Percentiles rank a stretch among this genome's conserved stretches.
phyloP scores from a whole-genome alignment of 1,139 yeast genomes.

The Blastobotrys proliferans region DNA sequence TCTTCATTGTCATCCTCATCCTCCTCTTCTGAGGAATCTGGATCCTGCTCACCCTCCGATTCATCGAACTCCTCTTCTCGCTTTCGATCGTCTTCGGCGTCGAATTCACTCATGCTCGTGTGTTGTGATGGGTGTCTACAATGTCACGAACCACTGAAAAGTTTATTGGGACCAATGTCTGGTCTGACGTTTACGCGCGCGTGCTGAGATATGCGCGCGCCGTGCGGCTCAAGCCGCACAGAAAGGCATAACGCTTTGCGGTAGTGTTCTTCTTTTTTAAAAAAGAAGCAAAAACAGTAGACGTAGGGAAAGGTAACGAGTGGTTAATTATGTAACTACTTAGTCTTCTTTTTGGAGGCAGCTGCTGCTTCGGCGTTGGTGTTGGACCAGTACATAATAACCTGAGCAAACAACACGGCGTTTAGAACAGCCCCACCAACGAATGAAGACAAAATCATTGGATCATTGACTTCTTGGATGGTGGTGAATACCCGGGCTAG shows the following conservation, averaged over 20 bases:
- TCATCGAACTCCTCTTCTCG: constrained; percentile 23
- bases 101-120: constrained; percentile 18
- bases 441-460: constrained; percentile 34
- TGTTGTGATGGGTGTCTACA: constrained; percentile 1
- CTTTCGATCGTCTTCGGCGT: constrained; percentile 18
- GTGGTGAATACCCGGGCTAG: constrained; percentile 57
- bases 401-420: constrained; percentile 35
- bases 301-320: no score
- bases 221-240: no score
- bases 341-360: constrained; percentile 3
- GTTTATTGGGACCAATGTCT: no score
- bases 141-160: no score
- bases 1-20: constrained; percentile 42
- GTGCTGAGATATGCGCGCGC: no score
- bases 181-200: no score
- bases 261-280: no score
- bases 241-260: no score
- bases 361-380: constrained; percentile 1
- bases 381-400: constrained; percentile 33
- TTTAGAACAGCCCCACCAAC: constrained; percentile 35
- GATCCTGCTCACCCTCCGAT: constrained; percentile 24
- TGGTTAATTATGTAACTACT: not conserved
- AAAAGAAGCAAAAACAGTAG: no score
- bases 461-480: constrained; percentile 40
- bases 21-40: constrained; percentile 40